Conservation (phyloP, 352 stramenopile species). For the Globisporangium recalcitrans region DNA sequence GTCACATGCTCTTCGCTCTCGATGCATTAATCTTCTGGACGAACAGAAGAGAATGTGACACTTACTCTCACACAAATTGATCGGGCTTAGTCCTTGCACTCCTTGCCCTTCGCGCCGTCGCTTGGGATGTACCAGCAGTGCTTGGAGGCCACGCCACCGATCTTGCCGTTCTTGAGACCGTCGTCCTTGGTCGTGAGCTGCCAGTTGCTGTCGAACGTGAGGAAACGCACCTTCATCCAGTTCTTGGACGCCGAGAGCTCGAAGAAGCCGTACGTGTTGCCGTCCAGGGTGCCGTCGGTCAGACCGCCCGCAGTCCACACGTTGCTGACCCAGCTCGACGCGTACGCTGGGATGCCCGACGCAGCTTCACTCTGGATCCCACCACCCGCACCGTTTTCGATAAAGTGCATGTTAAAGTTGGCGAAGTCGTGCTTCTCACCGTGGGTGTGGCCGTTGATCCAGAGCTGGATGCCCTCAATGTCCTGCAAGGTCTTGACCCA, state of each 20-base stretch:
- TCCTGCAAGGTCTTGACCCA: conserved; percentile 50
- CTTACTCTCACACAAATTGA: conserved; percentile 8
- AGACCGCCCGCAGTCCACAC: conserved; percentile 25
- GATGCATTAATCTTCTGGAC: background rate
- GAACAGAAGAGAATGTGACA: background rate
- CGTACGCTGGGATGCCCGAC: conserved; percentile 58
- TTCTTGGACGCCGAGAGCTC: conserved; percentile 24
- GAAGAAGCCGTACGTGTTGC: conserved; percentile 39
- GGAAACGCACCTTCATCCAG: conserved; percentile 37
- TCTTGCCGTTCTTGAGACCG: conserved; percentile 10
- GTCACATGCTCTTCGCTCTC: background rate
- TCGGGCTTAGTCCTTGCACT: conserved; percentile 17
- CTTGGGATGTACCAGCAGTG: conserved; percentile 51
- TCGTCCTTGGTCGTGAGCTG: conserved; percentile 25
- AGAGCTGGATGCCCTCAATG: conserved; percentile 45
- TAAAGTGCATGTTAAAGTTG: conserved; percentile 48
- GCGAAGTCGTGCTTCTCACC: conserved; percentile 73
- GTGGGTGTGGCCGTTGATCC: conserved; percentile 71
- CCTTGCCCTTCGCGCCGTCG: conserved; percentile 24
- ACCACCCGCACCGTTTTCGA: conserved; percentile 72
- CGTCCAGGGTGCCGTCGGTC: conserved; percentile 21
- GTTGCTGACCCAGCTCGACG: conserved; percentile 20
- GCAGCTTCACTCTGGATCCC: conserved; percentile 77
- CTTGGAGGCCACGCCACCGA: conserved; percentile 18
- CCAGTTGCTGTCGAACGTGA: conserved; percentile 37